phyloP scores from a whole-genome alignment of 495 filamentous ascomycete genomes.

The Opeltia flavorubescens region DNA sequence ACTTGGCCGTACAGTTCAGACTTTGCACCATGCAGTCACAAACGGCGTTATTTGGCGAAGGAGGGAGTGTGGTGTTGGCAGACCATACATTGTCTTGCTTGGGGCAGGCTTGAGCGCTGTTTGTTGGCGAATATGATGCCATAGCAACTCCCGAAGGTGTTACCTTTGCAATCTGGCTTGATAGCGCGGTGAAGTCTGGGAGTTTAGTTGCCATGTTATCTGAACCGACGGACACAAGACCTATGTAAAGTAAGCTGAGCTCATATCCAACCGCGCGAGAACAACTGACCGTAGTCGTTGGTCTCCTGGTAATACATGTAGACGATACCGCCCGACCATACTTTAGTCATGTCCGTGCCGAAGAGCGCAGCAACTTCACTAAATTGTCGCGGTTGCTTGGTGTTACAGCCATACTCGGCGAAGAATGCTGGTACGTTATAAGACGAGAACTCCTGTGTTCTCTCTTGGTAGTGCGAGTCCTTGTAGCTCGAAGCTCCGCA shows the following conservation, averaged over 20 bases:
- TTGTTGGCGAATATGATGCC: conserved; percentile 60
- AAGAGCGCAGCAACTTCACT: conserved; percentile 79
- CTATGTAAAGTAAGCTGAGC: conserved; percentile 15
- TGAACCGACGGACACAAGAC: conserved; percentile 52
- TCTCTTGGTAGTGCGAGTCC: conserved; percentile 60
- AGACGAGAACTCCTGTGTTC: conserved; percentile 68
- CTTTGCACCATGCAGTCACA: conserved; percentile 72
- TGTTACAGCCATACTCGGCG: conserved; percentile 95
- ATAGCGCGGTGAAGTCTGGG: conserved; percentile 62
- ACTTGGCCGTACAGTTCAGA: conserved; percentile 52
- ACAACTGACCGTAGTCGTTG: conserved; percentile 69
- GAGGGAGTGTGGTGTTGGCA: conserved; percentile 59
- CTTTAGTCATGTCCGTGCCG: conserved; percentile 60
- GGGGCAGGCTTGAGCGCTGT: conserved; percentile 63
- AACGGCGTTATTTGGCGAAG: conserved; percentile 55
- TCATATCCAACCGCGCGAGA: neutral
- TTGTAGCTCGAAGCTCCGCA: conserved; percentile 67
- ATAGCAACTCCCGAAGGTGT: conserved; percentile 52
- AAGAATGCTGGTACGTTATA: conserved; percentile 94
- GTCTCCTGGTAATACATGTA: conserved; percentile 95
- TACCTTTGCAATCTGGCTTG: conserved; percentile 51
- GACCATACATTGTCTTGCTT: conserved; percentile 47
- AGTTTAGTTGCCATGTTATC: conserved; percentile 42
- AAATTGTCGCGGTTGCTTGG: conserved; percentile 58
- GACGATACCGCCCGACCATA: conserved; percentile 89